Evolutionary conservation across 2,329 filamentous ascomycete species (phyloP).

Genomic region (Penicillium hesseltinei): DNA sequence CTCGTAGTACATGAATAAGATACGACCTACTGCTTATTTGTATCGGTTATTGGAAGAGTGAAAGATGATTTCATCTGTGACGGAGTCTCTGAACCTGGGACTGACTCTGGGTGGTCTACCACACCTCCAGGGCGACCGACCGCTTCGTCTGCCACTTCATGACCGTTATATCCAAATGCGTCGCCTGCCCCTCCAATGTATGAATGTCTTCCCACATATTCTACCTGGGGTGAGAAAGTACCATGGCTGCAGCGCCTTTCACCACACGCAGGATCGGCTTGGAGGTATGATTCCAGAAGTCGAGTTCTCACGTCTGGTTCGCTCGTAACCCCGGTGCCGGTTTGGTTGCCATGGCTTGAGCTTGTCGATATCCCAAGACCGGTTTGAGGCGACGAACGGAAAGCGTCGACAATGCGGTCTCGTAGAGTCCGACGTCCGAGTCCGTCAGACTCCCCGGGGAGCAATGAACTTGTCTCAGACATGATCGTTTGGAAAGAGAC

Average conservation of each 20-base stretch:
- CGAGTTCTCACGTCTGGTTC: conserved; percentile 36
- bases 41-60: conserved; percentile 71
- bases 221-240: conserved; percentile 69
- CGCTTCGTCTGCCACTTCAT: conserved; percentile 28
- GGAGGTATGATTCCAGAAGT: conserved; percentile 42
- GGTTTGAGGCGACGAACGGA: conserved; percentile 24
- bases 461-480: conserved; percentile 28
- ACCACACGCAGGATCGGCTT: conserved; percentile 38
- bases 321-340: conserved; percentile 11
- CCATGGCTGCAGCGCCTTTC: conserved; percentile 64
- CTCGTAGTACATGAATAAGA: not conserved
- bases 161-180: conserved; percentile 29
- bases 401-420: conserved; percentile 32
- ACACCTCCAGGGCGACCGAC: conserved; percentile 28
- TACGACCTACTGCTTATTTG: conserved; percentile 65
- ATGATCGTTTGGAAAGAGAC: conserved; percentile 11
- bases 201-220: conserved; percentile 54
- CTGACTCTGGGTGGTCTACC: conserved; percentile 44
- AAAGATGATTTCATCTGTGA: conserved; percentile 71
- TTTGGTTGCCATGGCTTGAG: not conserved
- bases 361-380: conserved; percentile 9
- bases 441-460: conserved; percentile 21
- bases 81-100: conserved; percentile 61
- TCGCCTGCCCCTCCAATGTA: conserved; percentile 31
- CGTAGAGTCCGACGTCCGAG: conserved; percentile 29